Percentiles rank a stretch among this genome's conserved stretches.
These are phyloP conservation scores for Tetrahymena thermophila DNA, from an alignment of 73 alveolate genomes.

Conservation along the genomic window DNA sequence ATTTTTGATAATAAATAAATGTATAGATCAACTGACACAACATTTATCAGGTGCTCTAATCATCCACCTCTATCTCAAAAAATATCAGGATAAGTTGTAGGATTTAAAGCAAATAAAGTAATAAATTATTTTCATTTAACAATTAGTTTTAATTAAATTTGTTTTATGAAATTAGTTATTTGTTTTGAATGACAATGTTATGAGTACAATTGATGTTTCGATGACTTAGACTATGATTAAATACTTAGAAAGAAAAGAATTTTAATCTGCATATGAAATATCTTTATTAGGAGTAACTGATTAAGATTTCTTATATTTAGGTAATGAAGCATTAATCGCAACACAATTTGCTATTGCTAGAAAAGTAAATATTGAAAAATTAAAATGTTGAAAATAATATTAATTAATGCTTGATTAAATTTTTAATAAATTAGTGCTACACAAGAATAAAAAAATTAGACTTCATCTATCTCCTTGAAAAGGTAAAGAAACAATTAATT, in stretches of 20 bases:
- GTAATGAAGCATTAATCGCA: conserved; percentile 33
- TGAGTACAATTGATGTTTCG: conserved; percentile 17
- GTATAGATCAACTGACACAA: background rate
- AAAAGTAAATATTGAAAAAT: background rate
- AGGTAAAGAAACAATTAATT: background rate
- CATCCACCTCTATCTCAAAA: conserved; percentile 24
- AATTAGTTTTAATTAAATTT: background rate
- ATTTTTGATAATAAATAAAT: background rate
- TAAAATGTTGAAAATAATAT: background rate
- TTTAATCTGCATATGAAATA: conserved; percentile 16
- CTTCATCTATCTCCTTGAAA: background rate
- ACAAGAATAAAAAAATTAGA: background rate
- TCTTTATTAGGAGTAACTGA: conserved; percentile 40
- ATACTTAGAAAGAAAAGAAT: conserved; percentile 33
- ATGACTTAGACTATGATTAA: conserved; percentile 21
- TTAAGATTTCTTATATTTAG: conserved; percentile 9
- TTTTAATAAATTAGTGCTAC: background rate
- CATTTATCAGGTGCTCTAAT: conserved; percentile 10
- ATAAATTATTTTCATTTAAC: background rate
- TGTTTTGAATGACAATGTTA: background rate
- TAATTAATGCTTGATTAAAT: no score
- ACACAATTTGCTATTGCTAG: conserved; percentile 36
- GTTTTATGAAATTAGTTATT: conserved; percentile 4
- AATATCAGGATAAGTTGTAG: conserved; percentile 23
- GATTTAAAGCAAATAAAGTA: conserved; percentile 4